Base-by-base conservation (phyloP, 2,329 filamentous ascomycete genomes). In the Aspergillus versicolor region DNA sequence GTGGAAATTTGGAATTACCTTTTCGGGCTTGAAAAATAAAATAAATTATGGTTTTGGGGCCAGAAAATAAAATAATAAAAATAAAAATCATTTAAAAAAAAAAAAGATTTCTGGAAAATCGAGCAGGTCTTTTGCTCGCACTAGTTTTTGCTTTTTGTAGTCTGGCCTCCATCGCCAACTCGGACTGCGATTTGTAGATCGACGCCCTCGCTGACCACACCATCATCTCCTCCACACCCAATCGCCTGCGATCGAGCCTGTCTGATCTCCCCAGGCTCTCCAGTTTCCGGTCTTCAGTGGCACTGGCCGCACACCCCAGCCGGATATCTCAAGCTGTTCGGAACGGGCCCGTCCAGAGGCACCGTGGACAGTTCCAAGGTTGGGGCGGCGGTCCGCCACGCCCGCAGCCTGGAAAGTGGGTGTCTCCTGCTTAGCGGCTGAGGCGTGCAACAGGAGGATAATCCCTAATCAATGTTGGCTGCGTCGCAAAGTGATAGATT, bases 161-260 rank as follows among this genome's bases (percentile, higher is more conserved):
- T 40, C 30, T 54, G 43, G 19, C 45, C 37, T 38, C 42, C 44
- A 47, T 27, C 42, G 21, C 54, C 48, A 54, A 46, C 51, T 49
- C 48, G 42, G 22, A 49, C 50, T 55, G 21, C 55, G 45, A 61
- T 62, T 63, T 60, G 57, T 61, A 59, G 61, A 60, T 63, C 61
- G 54, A 43, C 27, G 53, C n/a, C 15, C 44, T 37, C 34, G 19
- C 42, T 24, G 21, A 45, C 45, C 37, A 9, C 40, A 37, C 22
- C 17, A 30, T 45, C 37, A 19, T 24, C 17, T 17, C 8, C 30
- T 44, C 34, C 50, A n/a, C 27, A 19, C 13, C 48, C 32, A 32
- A 52, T 40, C 17, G 24, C 13, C 37, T 15, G 34, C 34, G 8
- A 37, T 13, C 5, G 34, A 37, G 34, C 34, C 34, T 15, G 34